Evolutionary conservation across 1,284 basidiomycete genomes (phyloP).

Genomic region (Ustilago loliicola): DNA sequence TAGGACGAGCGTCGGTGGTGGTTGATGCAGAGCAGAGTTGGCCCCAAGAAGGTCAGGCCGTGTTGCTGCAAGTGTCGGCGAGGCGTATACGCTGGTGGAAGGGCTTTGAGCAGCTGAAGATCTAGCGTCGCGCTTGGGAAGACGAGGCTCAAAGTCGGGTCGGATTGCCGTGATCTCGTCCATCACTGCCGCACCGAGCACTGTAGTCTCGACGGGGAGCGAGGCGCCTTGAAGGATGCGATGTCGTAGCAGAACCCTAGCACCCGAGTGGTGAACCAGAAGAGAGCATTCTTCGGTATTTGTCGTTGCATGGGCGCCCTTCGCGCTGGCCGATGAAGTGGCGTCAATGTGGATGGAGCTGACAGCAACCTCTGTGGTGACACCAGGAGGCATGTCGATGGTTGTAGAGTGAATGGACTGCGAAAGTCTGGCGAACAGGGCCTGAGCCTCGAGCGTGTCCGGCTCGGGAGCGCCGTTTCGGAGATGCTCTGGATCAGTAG

Average conservation of each 20-base stretch:
- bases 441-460: constrained; percentile 36
- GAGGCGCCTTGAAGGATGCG: constrained; percentile 20
- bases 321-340: not conserved
- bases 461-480: constrained; percentile 18
- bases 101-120: constrained; percentile 41
- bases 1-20: constrained; percentile 30
- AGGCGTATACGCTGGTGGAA: constrained; percentile 29
- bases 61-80: constrained; percentile 40
- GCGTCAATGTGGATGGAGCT: constrained; percentile 40
- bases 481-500: constrained; percentile 42
- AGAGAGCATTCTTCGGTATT: constrained; percentile 24
- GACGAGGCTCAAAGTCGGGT: constrained; percentile 61
- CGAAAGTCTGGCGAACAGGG: constrained; percentile 21
- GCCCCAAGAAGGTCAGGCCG: not conserved
- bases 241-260: constrained; percentile 51
- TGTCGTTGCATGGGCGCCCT: not conserved
- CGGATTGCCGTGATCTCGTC: constrained; percentile 59
- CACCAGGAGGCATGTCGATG: constrained; percentile 34
- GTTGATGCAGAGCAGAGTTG: not conserved
- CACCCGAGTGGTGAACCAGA: constrained; percentile 50
- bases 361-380: constrained; percentile 26
- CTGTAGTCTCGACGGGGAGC: constrained; percentile 32
- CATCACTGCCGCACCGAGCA: constrained; percentile 54
- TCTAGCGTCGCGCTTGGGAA: constrained; percentile 32
- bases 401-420: constrained; percentile 25